phyloP scores from a whole-genome alignment of 345 rosid species.

The Citrus inodora region DNA sequence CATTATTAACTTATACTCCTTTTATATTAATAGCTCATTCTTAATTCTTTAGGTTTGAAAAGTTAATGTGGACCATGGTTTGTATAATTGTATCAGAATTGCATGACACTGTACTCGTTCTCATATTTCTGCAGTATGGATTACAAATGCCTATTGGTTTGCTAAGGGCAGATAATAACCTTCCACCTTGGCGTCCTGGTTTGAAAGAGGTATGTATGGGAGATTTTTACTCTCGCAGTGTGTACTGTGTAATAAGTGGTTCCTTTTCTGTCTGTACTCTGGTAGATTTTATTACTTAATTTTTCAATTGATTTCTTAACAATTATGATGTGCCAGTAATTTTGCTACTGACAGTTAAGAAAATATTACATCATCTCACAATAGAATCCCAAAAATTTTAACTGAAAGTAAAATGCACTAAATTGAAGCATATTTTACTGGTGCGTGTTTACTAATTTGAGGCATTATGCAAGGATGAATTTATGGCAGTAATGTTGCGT shows the following conservation, averaged over 20 bases:
- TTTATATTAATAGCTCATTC: not conserved
- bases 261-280: not conserved
- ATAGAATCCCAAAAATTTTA: not conserved
- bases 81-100: not conserved
- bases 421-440: not conserved
- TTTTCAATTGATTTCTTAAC: not conserved
- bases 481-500: not conserved
- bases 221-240: not conserved
- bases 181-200: conserved; percentile 94
- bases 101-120: conserved; percentile 5
- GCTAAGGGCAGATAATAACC: conserved; percentile 86
- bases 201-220: conserved; percentile 62
- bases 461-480: not conserved
- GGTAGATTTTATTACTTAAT: not conserved
- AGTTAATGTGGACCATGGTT: not conserved
- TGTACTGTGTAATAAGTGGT: not conserved
- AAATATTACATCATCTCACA: not conserved
- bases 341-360: not conserved
- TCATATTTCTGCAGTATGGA: conserved; percentile 62
- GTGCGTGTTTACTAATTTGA: not conserved
- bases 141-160: conserved; percentile 76
- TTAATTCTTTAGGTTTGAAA: not conserved
- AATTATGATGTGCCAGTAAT: not conserved
- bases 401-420: too few species aligned
- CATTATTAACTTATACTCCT: not conserved